A percentile compares a stretch with the other conserved stretches of the same genome.
phyloP scores from a whole-genome alignment of 805 yeast genomes.

The Brettanomyces bruxellensis region DNA sequence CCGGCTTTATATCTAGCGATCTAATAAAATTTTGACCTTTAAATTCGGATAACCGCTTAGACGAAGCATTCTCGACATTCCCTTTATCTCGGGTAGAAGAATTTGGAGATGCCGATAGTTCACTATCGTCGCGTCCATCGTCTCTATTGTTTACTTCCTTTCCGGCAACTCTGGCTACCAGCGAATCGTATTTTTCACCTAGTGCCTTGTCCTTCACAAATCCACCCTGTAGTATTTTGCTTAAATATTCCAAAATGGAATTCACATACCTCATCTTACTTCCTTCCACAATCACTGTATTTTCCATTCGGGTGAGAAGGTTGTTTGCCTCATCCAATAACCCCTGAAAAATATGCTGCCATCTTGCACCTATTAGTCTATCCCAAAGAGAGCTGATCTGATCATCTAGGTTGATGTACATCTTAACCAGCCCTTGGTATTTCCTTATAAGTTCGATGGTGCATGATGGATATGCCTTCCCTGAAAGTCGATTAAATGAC shows the following conservation, averaged over 20 bases:
- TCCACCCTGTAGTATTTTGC: not conserved
- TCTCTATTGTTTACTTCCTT: not conserved
- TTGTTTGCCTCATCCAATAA: constrained; percentile 26
- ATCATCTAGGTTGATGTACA: constrained; percentile 31
- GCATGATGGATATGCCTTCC: constrained; percentile 22
- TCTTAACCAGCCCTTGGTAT: constrained; percentile 30
- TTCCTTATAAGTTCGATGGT: constrained; percentile 25
- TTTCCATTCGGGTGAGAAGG: not conserved
- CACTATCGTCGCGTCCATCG: not conserved
- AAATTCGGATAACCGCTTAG: not conserved
- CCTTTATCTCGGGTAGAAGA: too few species aligned
- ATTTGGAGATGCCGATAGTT: too few species aligned
- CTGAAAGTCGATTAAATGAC: constrained; percentile 29
- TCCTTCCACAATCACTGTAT: not conserved
- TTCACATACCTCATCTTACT: not conserved
- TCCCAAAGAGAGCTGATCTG: constrained; percentile 33
- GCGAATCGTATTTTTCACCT: not conserved
- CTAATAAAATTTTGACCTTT: constrained; percentile 1
- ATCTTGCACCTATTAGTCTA: constrained; percentile 43
- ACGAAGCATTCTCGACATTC: not conserved
- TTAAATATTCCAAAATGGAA: not conserved
- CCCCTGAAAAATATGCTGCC: constrained; percentile 45
- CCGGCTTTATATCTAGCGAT: constrained; percentile 1
- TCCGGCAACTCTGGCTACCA: not conserved
- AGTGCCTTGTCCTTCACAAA: not conserved